Conservation (phyloP, 1,139 yeast species). For the Kurtzmaniella quercitrusa region DNA sequence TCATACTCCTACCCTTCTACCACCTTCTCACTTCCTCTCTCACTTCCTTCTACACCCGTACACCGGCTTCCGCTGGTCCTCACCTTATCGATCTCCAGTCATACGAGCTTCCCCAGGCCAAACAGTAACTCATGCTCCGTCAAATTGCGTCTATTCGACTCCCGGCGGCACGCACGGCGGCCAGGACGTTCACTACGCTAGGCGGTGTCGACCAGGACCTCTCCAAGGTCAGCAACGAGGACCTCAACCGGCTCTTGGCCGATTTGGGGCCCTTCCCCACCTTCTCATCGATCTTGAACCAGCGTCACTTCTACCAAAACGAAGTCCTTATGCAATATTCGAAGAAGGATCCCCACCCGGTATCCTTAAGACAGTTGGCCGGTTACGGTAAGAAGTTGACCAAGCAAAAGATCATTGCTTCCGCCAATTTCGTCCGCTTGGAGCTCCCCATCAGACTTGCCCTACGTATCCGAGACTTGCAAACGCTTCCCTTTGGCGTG, state of each 20-base stretch:
- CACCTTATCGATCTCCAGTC: neutral
- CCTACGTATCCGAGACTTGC: slow-evolving; percentile 73
- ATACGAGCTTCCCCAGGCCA: neutral
- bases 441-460: slow-evolving; percentile 85
- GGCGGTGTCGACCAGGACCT: slow-evolving; percentile 22
- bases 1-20: too few species aligned
- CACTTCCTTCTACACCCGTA: too few species aligned
- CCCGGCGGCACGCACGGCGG: slow-evolving; percentile 21
- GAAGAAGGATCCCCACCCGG: slow-evolving; percentile 75
- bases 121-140: neutral
- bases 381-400: slow-evolving; percentile 81
- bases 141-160: slow-evolving; percentile 6
- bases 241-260: slow-evolving; percentile 36
- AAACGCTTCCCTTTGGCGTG: slow-evolving; percentile 76
- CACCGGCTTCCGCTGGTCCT: slow-evolving; percentile 4
- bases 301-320: slow-evolving; percentile 85
- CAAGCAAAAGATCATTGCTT: slow-evolving; percentile 69
- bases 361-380: slow-evolving; percentile 80
- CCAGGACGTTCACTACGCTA: slow-evolving; percentile 15
- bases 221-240: slow-evolving; percentile 28
- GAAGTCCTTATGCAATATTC: slow-evolving; percentile 64
- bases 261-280: slow-evolving; percentile 44
- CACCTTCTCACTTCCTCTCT: too few species aligned
- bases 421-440: slow-evolving; percentile 83
- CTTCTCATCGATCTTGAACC: slow-evolving; percentile 43